Base-by-base conservation (phyloP, 192 early-diverging fungal species). In the Coemansia sp. region DNA sequence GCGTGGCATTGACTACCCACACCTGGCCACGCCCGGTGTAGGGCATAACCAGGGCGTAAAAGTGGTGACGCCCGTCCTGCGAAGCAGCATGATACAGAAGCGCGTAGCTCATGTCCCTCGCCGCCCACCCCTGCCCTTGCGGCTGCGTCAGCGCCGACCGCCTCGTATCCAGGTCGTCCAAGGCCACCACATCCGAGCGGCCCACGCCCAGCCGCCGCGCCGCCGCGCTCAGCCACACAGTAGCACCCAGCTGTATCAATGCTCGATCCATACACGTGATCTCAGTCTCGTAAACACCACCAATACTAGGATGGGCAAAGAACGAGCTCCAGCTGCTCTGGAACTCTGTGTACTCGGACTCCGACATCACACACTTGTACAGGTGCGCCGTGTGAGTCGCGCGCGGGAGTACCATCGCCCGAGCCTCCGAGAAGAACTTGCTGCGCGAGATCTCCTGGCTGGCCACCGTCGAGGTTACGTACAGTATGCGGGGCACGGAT, bases 201-300 rank as follows among this genome's bases (percentile, higher is more conserved):
- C 70, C 76, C 5, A 32, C 59, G 31, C 62, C 58, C 39, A 14
- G 53, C 50, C 62, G 62, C 41, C 51, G 63, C 10, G 81, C 81
- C 14, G 63, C 57, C 3, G 73, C 34, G 44, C 68, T 44, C 36
- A 78, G 60, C 75, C 74, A 73, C 36, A 71, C 73, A 9, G 76
- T 73, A 1, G 89, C 90, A 4, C 95, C 95, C 6, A 96, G 45
- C 51, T 89, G 80, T 4, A 95, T 86, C 55, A 99, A 78, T 11
- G 93, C 95, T 2, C 95, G 89, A 57, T 90, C 90, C 53, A 92
- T 57, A 4, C 94, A 74, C 15, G 93, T 90, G 5, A 97, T 75
- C 64, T 97, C 90, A 0, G 94, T 91, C 85, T 99, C 97, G 73
- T 99, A 99, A 7, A 97, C 93, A 39, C 96, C 97, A 64, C 93